A percentile compares a stretch with the other conserved stretches of the same genome.
phyloP scores from a whole-genome alignment of 2,329 filamentous ascomycete species.

The Clarireedia monteithiana region DNA sequence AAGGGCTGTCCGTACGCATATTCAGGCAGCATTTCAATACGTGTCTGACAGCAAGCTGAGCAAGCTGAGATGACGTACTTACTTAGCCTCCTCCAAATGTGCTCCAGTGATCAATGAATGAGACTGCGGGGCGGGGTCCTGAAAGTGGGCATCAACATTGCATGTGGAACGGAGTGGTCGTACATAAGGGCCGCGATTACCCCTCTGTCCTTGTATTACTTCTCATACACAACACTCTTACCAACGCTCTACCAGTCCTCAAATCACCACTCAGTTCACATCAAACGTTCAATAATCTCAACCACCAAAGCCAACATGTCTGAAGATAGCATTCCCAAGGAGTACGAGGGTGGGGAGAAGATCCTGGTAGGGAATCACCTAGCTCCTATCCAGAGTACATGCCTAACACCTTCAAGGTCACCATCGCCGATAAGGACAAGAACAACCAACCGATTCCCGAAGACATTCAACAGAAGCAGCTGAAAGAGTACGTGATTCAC shows the following conservation, averaged over 20 bases:
- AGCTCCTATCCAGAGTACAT: not conserved
- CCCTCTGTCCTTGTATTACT: too few relatives aligned
- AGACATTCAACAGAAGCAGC: not conserved
- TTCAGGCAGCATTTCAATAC: not conserved
- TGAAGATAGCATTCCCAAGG: too few relatives aligned
- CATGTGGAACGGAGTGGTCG: too few relatives aligned
- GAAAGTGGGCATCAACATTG: too few relatives aligned
- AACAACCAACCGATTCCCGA: not conserved
- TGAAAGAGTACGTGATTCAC: not conserved
- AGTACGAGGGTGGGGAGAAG: too few relatives aligned
- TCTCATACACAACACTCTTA: too few relatives aligned
- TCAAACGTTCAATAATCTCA: too few relatives aligned
- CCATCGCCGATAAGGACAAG: not conserved
- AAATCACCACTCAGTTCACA: too few relatives aligned
- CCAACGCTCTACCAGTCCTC: too few relatives aligned
- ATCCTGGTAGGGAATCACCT: not conserved
- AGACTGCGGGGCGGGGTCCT: too few relatives aligned
- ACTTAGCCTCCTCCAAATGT: not conserved
- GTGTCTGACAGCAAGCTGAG: not conserved
- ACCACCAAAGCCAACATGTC: too few relatives aligned
- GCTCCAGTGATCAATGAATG: not conserved
- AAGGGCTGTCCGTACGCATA: not conserved
- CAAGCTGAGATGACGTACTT: not conserved
- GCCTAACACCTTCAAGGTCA: not conserved
- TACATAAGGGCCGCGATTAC: too few relatives aligned